These are phyloP conservation scores for Penicillium sp. DNA, from an alignment of 2,329 filamentous ascomycete species.

Conservation along the genomic window DNA sequence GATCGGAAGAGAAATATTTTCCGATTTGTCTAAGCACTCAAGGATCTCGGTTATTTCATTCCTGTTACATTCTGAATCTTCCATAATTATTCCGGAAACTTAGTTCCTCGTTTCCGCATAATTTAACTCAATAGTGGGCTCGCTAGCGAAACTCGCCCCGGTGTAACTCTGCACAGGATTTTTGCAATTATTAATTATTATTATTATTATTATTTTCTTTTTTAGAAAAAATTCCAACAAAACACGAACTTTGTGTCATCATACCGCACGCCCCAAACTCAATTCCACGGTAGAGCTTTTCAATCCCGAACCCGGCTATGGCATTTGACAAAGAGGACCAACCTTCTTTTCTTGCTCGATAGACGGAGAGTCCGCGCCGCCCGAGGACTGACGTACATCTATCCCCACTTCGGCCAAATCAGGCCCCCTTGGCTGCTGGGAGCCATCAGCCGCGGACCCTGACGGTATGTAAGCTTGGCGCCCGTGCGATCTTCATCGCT, in stretches of 20 bases:
- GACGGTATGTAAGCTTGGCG: conserved; percentile 17
- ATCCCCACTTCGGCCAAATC: conserved; percentile 4
- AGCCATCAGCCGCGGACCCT: conserved; percentile 22
- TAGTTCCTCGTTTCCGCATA: background rate
- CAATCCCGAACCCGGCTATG: background rate
- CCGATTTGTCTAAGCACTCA: background rate
- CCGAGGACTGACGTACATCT: conserved; percentile 17
- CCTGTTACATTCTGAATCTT: conserved; percentile 1
- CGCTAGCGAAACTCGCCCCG: background rate
- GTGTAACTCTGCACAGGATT: background rate
- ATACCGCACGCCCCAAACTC: background rate
- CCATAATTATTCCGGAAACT: background rate
- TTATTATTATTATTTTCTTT: too few relatives aligned
- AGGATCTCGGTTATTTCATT: conserved; percentile 1
- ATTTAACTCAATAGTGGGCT: background rate
- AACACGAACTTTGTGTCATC: background rate
- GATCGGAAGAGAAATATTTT: background rate
- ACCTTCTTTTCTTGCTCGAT: background rate
- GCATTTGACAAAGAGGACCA: background rate
- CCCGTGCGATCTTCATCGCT: conserved; percentile 15
- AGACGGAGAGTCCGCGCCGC: conserved; percentile 11
- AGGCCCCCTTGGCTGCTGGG: background rate
- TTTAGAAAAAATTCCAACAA: background rate
- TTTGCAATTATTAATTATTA: background rate
- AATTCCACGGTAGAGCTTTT: background rate